phyloP scores from a whole-genome alignment of 208 protist species.

The Acanthamoeba lenticulata region DNA sequence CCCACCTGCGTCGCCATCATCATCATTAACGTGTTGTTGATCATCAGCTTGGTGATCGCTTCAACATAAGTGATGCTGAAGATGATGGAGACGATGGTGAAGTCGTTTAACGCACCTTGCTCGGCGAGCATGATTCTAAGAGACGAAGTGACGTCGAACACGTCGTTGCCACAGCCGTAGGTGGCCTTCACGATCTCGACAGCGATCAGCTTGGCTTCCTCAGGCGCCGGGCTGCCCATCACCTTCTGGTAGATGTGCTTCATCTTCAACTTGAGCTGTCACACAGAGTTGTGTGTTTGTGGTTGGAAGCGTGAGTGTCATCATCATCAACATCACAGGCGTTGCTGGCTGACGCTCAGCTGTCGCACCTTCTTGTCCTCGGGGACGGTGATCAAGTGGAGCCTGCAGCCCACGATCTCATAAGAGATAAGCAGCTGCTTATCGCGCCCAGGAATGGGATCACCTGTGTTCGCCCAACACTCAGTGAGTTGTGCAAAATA shows the following conservation, averaged over 20 bases:
- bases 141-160: background rate
- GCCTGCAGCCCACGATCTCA: background rate
- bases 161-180: constrained; percentile 6
- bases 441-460: background rate
- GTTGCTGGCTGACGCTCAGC: background rate
- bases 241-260: constrained; percentile 12
- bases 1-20: background rate
- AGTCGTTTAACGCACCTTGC: background rate
- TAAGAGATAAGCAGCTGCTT: constrained; percentile 52
- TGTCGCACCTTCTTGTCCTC: constrained; percentile 53
- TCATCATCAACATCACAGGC: background rate
- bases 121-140: background rate
- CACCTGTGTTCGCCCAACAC: background rate
- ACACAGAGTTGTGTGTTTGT: background rate
- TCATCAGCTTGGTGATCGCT: background rate
- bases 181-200: constrained; percentile 44
- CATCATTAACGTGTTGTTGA: background rate
- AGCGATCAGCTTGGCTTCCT: background rate
- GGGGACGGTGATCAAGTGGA: background rate
- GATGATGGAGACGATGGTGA: no score
- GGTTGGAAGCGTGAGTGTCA: no score
- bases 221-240: background rate
- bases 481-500: background rate
- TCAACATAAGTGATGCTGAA: no score
- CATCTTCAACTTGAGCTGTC: background rate